These are phyloP conservation scores for Trichoderma guizhouense DNA, from an alignment of 2,329 filamentous ascomycete genomes.

Conservation along the genomic window DNA sequence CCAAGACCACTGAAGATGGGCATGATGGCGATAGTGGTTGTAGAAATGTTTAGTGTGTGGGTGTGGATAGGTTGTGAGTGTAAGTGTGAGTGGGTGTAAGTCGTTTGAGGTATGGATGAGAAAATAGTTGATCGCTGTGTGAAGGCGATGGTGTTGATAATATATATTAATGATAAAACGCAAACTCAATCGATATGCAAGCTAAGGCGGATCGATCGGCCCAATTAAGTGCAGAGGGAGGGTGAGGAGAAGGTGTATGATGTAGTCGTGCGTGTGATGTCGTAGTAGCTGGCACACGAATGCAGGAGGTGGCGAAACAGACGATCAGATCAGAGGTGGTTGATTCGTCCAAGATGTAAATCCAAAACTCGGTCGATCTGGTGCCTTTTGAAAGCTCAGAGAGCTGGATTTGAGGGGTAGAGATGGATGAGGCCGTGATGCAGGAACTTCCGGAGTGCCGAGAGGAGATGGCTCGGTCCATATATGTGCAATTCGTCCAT, in stretches of 20 bases:
- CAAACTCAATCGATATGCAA: constrained; percentile 11
- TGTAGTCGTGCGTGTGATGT: constrained; percentile 14
- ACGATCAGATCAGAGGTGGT: not conserved
- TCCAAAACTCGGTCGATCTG: constrained; percentile 1
- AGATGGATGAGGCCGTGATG: constrained; percentile 1
- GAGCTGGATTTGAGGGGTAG: not conserved
- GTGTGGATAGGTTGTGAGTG: not conserved
- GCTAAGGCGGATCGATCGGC: constrained; percentile 11
- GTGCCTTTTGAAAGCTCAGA: not conserved
- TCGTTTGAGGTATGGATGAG: constrained; percentile 6
- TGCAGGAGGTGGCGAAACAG: not conserved
- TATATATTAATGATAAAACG: not conserved
- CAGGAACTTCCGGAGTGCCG: constrained; percentile 7
- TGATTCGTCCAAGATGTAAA: not conserved
- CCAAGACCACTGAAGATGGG: constrained; percentile 37
- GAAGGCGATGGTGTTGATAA: constrained; percentile 7
- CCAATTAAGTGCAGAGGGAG: constrained; percentile 5
- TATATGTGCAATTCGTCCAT: constrained; percentile 9
- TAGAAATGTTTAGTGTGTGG: not conserved
- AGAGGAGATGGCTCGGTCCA: constrained; percentile 5
- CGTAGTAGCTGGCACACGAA: not conserved
- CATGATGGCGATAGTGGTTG: constrained; percentile 28
- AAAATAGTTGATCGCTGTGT: not conserved
- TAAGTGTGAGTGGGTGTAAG: not conserved
- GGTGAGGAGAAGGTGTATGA: constrained; percentile 14